Base-by-base conservation (phyloP, 225 moss, liverwort and hornwort species). In the Antitrichia curtipendula region DNA sequence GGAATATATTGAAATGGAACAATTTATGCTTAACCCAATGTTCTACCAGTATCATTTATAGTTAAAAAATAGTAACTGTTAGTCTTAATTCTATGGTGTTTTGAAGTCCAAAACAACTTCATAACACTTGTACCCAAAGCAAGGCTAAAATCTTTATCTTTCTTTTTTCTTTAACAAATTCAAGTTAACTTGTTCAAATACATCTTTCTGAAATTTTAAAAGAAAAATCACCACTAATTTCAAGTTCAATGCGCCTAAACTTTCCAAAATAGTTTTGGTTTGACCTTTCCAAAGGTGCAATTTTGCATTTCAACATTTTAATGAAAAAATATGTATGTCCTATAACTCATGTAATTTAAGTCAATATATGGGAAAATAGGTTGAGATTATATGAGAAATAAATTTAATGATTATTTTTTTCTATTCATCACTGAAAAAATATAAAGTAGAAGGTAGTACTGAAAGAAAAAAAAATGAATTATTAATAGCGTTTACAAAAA, bases 171-270 rank as follows among this genome's bases (percentile, higher is more conserved):
- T 0, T 50, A 32, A 75, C 5, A 75, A 34, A 75, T 50, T 0
- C 4, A 75, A 12, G 2, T 50, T 34, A 21, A 21, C 4, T 50
- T 50, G 8, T 34, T 50, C 34, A 31, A 50, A 50, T 21, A 34
- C 3, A 34, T 50, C 13, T 8, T 21, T 43, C 21, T 13, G 2
- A 5, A 50, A 31, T 2, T 4, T 10, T 47, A 17, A 11, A 45
- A 7, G 7, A 1, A 31, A 47, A 73, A 47, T 31, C 0, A 0
- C 7, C 0, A 6, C 3, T 0, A 0, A 8, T 52, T 22, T 34
- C 34, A 22, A 52, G 5, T 9, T 43, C 27, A 71, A 16, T 28
- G 9, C 52, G 5, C 21, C 5, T 22, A 8, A 50, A 22, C 34
- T 22, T 52, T 8, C 0, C 2, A 21, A 21, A 15, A 8, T 22